These are phyloP conservation scores for Penicillium atrosanguineum DNA, from an alignment of 495 filamentous ascomycete genomes.

Conservation along the genomic window DNA sequence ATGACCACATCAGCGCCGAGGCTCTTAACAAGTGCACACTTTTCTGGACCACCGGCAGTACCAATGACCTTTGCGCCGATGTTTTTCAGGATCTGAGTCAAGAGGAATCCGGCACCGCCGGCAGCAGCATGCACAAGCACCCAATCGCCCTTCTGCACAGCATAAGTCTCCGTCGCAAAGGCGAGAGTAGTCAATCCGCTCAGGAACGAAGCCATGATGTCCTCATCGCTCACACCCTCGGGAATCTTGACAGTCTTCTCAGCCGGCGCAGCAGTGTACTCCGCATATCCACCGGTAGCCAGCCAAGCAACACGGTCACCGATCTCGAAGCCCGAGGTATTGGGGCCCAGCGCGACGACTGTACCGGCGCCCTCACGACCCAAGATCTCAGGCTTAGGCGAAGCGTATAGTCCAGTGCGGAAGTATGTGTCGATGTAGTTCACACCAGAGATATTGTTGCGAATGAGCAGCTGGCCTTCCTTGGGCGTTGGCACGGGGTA, in stretches of 20 bases:
- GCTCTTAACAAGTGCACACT: conserved; percentile 64
- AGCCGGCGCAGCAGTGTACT: conserved; percentile 67
- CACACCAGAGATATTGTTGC: conserved; percentile 81
- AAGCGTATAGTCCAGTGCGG: conserved; percentile 81
- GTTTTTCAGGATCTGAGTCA: conserved; percentile 70
- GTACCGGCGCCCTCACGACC: conserved; percentile 79
- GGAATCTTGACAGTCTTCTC: conserved; percentile 63
- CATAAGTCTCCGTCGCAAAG: conserved; percentile 72
- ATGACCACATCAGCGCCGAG: conserved; percentile 72
- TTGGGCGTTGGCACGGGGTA: conserved; percentile 70
- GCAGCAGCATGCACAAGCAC: conserved; percentile 88
- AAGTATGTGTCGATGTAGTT: conserved; percentile 92
- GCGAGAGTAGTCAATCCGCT: conserved; percentile 88
- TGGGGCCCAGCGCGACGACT: conserved; percentile 52
- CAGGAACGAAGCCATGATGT: conserved; percentile 67
- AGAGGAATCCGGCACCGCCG: conserved; percentile 77
- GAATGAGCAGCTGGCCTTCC: conserved; percentile 74
- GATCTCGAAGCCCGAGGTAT: conserved; percentile 48
- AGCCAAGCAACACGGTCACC: conserved; percentile 73
- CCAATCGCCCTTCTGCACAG: conserved; percentile 75
- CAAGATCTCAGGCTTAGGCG: conserved; percentile 73
- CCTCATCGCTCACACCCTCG: conserved; percentile 53
- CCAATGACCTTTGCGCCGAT: conserved; percentile 82
- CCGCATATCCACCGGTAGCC: conserved; percentile 63
- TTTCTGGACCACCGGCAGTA: conserved; percentile 72